Evolutionary conservation across 169 alveolate species (phyloP).

Genomic region (Cryptosporidium ubiquitum): DNA sequence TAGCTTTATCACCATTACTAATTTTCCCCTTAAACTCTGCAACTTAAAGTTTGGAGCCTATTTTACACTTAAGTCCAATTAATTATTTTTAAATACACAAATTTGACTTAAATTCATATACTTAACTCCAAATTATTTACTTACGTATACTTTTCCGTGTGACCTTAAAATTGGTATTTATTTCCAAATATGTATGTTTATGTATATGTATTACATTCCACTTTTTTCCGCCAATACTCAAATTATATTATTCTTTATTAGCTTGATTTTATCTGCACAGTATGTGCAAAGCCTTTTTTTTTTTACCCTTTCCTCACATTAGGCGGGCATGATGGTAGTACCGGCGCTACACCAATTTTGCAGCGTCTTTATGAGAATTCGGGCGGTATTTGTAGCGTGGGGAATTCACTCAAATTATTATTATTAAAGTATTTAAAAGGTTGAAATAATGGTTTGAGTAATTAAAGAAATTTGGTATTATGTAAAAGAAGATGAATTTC

Average conservation of each 20-base stretch:
- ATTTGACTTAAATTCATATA: not conserved
- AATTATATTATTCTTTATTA: not conserved
- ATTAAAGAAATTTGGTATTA: not conserved
- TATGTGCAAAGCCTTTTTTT: conserved; percentile 6
- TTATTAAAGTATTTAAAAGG: no score
- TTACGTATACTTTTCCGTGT: not conserved
- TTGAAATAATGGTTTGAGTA: no score
- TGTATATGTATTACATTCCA: not conserved
- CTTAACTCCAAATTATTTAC: not conserved
- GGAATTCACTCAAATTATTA: not conserved
- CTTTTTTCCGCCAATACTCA: not conserved
- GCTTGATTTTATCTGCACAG: not conserved
- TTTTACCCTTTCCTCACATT: not conserved
- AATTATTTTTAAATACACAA: not conserved
- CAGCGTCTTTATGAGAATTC: not conserved
- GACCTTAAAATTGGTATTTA: not conserved
- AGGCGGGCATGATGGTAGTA: not conserved
- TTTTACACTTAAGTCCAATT: not conserved
- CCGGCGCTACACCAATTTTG: not conserved
- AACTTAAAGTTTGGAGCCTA: not conserved
- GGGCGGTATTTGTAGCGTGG: not conserved
- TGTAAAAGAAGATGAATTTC: no score
- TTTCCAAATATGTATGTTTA: no score
- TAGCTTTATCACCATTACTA: not conserved
- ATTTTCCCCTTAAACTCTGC: not conserved